phyloP scores from a whole-genome alignment of 2,329 filamentous ascomycete species.

The Orbilia quercus region DNA sequence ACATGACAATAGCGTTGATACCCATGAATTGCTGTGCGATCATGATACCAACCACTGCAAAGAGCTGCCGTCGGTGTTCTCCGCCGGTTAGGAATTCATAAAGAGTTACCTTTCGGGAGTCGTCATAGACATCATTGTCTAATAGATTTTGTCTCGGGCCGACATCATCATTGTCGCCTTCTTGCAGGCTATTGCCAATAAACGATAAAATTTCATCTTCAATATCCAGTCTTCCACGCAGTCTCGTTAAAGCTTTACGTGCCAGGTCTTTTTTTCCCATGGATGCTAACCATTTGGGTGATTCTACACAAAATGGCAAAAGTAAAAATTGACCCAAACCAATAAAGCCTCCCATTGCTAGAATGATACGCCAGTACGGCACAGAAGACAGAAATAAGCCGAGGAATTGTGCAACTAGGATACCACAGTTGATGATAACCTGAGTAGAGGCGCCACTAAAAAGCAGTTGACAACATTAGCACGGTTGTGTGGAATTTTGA shows the following conservation, averaged over 20 bases:
- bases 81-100: constrained; percentile 75
- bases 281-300: constrained; percentile 84
- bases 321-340: constrained; percentile 75
- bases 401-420: constrained; percentile 82
- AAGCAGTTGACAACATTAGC: neutral
- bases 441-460: constrained; percentile 78
- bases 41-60: constrained; percentile 91
- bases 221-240: constrained; percentile 79
- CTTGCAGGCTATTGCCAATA: constrained; percentile 64
- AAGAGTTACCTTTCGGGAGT: constrained; percentile 68
- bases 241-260: constrained; percentile 75
- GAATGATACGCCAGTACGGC: constrained; percentile 82
- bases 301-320: constrained; percentile 83
- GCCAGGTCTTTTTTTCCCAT: constrained; percentile 72
- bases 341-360: constrained; percentile 77
- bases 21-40: constrained; percentile 90
- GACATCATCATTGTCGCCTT: constrained; percentile 42
- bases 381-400: constrained; percentile 82
- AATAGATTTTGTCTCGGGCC: constrained; percentile 73
- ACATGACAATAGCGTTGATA: constrained; percentile 98
- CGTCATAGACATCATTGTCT: constrained; percentile 61
- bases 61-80: constrained; percentile 76
- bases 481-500: neutral
- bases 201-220: constrained; percentile 76
- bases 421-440: constrained; percentile 91